These are phyloP conservation scores for Exophiala bonariae DNA, from an alignment of 2,329 filamentous ascomycete species.

Conservation along the genomic window DNA sequence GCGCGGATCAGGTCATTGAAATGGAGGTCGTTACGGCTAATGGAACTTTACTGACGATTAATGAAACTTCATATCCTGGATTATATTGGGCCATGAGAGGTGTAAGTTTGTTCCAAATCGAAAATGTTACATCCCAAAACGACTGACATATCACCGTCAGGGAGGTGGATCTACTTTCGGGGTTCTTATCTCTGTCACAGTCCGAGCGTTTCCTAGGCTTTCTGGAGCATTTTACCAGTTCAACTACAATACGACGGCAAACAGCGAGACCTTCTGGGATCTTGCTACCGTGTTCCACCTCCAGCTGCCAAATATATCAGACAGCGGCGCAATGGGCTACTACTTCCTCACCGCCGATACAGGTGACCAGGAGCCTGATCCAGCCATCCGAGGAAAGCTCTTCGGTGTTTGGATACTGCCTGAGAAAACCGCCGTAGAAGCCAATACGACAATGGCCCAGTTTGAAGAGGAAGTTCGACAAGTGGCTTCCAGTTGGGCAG, in stretches of 20 bases:
- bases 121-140: constrained; percentile 16
- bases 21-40: constrained; percentile 51
- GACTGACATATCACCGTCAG: constrained; percentile 1
- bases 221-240: constrained; percentile 43
- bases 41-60: constrained; percentile 46
- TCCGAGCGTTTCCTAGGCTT: constrained; percentile 47
- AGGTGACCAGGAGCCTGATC: constrained; percentile 1
- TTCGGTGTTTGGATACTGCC: constrained; percentile 22
- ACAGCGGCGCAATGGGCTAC: constrained; percentile 22
- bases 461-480: constrained; percentile 26
- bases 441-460: constrained; percentile 13
- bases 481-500: constrained; percentile 20
- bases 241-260: constrained; percentile 35
- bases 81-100: constrained; percentile 54
- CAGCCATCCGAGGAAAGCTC: constrained; percentile 11
- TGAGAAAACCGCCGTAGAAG: constrained; percentile 13
- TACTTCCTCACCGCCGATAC: constrained; percentile 25
- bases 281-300: constrained; percentile 47
- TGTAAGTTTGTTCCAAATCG: constrained; percentile 34
- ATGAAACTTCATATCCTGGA: constrained; percentile 43
- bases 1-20: constrained; percentile 50
- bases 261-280: constrained; percentile 48
- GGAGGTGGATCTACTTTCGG: constrained; percentile 48
- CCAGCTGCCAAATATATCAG: constrained; percentile 18
- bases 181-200: constrained; percentile 53